phyloP scores from a whole-genome alignment of 2,329 filamentous ascomycete species.

The Aspergillus pseudoviridinutans region DNA sequence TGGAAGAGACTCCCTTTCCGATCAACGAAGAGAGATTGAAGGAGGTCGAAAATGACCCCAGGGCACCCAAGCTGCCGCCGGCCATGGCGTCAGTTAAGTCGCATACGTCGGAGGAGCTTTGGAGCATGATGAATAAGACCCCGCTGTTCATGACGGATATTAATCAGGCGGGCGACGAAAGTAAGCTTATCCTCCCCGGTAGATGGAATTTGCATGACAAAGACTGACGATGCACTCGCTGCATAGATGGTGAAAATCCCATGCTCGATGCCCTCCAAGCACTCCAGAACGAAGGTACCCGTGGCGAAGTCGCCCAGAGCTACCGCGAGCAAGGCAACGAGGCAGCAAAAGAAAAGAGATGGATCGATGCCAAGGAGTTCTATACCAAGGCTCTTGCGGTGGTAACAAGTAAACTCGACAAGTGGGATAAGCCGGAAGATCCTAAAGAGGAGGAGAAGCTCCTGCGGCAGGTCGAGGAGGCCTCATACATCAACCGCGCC shows the following conservation, averaged over 20 bases:
- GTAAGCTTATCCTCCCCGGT: constrained; percentile 26
- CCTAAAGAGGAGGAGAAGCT: constrained; percentile 56
- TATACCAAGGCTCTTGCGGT: constrained; percentile 83
- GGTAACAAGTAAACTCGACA: constrained; percentile 59
- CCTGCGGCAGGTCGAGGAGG: constrained; percentile 66
- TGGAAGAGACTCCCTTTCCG: constrained; percentile 35
- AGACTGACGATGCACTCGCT: constrained; percentile 2
- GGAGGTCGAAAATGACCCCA: constrained; percentile 26
- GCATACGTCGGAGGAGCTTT: constrained; percentile 57
- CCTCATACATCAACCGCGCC: constrained; percentile 80
- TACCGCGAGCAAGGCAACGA: constrained; percentile 95
- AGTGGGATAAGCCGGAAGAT: constrained; percentile 51
- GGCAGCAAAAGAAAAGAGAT: constrained; percentile 68
- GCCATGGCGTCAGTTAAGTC: constrained; percentile 55
- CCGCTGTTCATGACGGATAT: constrained; percentile 97
- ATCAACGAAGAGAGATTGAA: constrained; percentile 36
- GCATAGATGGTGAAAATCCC: constrained; percentile 64
- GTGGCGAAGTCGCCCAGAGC: constrained; percentile 73
- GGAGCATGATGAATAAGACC: constrained; percentile 62
- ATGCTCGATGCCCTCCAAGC: constrained; percentile 84
- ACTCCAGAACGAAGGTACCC: constrained; percentile 87
- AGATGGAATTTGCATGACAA: background rate
- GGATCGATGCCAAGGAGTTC: constrained; percentile 82
- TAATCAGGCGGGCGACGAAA: constrained; percentile 56
- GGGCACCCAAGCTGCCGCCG: constrained; percentile 51